Conservation (phyloP, 2,329 filamentous ascomycete species). For the Cercospora janseana region DNA sequence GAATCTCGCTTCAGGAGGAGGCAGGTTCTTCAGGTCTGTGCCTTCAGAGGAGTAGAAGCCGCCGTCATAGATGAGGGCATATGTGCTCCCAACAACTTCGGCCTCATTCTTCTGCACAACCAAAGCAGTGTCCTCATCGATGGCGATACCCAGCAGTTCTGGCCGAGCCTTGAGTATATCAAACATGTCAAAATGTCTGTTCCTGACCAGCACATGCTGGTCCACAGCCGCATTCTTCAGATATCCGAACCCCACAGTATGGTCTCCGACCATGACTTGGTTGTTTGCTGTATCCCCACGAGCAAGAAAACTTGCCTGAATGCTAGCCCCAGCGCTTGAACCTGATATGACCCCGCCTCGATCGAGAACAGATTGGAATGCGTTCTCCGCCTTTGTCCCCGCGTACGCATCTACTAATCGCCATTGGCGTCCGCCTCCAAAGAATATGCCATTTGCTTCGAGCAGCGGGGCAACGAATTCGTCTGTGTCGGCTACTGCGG, state of each 20-base stretch:
- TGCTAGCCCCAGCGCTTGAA: slow-evolving; percentile 26
- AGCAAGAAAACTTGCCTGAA: slow-evolving; percentile 27
- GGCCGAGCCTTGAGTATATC: slow-evolving; percentile 23
- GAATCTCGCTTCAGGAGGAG: slow-evolving; percentile 20
- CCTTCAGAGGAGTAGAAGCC: slow-evolving; percentile 26
- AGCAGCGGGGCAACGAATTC: slow-evolving; percentile 25
- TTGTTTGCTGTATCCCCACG: slow-evolving; percentile 27
- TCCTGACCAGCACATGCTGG: slow-evolving; percentile 28
- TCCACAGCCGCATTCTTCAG: slow-evolving; percentile 26
- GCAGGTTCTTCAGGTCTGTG: slow-evolving; percentile 22
- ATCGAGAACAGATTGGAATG: slow-evolving; percentile 25
- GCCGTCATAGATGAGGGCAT: slow-evolving; percentile 26
- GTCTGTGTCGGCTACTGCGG: slow-evolving; percentile 22
- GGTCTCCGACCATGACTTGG: slow-evolving; percentile 28
- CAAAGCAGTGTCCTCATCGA: slow-evolving; percentile 28
- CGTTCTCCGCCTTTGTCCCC: slow-evolving; percentile 24
- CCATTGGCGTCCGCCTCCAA: slow-evolving; percentile 30
- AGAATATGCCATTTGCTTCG: slow-evolving; percentile 25
- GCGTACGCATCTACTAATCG: slow-evolving; percentile 28
- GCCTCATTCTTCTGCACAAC: slow-evolving; percentile 25
- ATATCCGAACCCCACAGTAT: slow-evolving; percentile 28
- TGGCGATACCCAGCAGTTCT: slow-evolving; percentile 24
- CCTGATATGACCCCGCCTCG: slow-evolving; percentile 28
- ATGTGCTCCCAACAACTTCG: slow-evolving; percentile 24
- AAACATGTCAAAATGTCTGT: slow-evolving; percentile 28